phyloP scores from a whole-genome alignment of 805 yeast genomes.

The Hanseniaspora mollemarum region DNA sequence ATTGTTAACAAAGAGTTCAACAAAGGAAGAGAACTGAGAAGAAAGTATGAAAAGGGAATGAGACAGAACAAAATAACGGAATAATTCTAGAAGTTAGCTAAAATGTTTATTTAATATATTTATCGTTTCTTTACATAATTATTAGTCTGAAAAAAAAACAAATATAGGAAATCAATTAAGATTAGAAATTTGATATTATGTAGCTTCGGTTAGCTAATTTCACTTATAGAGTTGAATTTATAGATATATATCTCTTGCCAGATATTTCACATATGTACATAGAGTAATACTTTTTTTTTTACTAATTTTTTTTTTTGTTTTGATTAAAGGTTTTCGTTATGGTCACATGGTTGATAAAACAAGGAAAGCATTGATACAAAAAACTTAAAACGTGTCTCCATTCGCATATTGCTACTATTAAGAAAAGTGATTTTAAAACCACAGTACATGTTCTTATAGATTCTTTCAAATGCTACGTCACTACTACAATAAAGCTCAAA shows the following conservation, averaged over 20 bases:
- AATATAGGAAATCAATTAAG: neutral
- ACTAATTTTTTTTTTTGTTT: neutral
- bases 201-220: too few relatives aligned
- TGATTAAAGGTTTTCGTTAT: neutral
- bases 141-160: neutral
- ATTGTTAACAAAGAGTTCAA: constrained; percentile 12
- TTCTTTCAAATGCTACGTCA: neutral
- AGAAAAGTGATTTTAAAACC: too few relatives aligned
- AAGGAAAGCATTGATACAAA: too few relatives aligned
- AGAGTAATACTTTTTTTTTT: neutral
- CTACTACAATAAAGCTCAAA: constrained; percentile 3
- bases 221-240: too few relatives aligned
- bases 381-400: too few relatives aligned
- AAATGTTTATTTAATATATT: too few relatives aligned
- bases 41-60: constrained; percentile 7
- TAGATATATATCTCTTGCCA: too few relatives aligned
- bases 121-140: too few relatives aligned
- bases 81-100: neutral
- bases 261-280: too few relatives aligned
- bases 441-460: too few relatives aligned
- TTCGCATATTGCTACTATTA: too few relatives aligned
- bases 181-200: too few relatives aligned
- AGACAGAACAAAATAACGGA: neutral
- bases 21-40: constrained; percentile 15
- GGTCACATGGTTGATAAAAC: neutral